phyloP scores from a whole-genome alignment of 2,329 filamentous ascomycete genomes.

The Mycosphaerelloides madeirae region DNA sequence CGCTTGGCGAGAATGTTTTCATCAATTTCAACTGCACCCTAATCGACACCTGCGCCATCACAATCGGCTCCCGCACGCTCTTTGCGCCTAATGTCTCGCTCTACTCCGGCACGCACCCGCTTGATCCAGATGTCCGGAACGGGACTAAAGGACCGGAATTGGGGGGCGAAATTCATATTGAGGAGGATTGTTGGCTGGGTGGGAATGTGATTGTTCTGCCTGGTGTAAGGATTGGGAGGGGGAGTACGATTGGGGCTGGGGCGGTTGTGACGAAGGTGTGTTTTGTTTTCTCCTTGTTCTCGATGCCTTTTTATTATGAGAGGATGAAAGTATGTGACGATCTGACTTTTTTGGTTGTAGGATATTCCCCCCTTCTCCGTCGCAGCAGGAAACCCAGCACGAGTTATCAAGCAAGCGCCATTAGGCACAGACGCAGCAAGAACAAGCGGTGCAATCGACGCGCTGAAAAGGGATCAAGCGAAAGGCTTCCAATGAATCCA shows the following conservation, averaged over 20 bases:
- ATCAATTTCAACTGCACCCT: constrained; percentile 72
- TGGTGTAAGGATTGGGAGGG: constrained; percentile 72
- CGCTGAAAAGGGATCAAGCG: constrained; percentile 3
- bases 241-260: constrained; percentile 70
- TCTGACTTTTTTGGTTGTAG: constrained; percentile 26
- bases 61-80: constrained; percentile 70
- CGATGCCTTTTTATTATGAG: too few species aligned
- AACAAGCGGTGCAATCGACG: constrained; percentile 26
- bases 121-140: constrained; percentile 69
- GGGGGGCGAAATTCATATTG: constrained; percentile 69
- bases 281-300: too few species aligned
- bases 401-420: constrained; percentile 43
- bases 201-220: constrained; percentile 67
- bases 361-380: constrained; percentile 61
- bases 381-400: constrained; percentile 64
- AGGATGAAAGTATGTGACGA: too few species aligned
- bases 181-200: constrained; percentile 76
- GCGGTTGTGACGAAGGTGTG: constrained; percentile 72
- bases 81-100: constrained; percentile 74
- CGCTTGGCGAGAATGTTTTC: constrained; percentile 65
- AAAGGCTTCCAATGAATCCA: not conserved
- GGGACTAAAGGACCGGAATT: constrained; percentile 70
- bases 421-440: constrained; percentile 24
- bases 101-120: constrained; percentile 69
- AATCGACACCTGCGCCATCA: constrained; percentile 70